Base-by-base conservation (phyloP, 179 eudicot species). In the Dionaea muscipula region DNA sequence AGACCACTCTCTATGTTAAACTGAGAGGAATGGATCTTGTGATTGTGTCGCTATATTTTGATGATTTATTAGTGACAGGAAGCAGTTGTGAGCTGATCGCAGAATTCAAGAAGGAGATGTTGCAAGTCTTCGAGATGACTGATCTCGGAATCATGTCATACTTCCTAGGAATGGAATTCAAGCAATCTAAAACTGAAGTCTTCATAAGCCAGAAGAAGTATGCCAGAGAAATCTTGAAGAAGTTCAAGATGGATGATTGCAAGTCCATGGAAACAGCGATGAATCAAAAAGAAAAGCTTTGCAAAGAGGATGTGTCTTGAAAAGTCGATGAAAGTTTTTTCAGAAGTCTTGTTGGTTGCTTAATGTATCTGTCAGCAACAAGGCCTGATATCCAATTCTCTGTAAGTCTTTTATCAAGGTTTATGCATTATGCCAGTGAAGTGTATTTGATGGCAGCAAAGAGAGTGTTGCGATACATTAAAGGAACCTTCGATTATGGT, bases 341-440 rank as follows among this genome's bases (percentile, higher is more conserved):
- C 16, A 38, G 56, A n/a, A 50, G 64, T 22, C 21, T 61, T 39
- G n/a, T 51, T 38, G 65, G 57, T n/a, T 48, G 65, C 9, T 16
- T 47, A 21, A 59, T 46, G 9, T 47, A 47, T 13, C 20, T 47
- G 22, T 16, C 64, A n/a, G 36, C 37, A 18, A 26, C 52, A 3
- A 46, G 59, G 26, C 59, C 28, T 18, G 27, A 55, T 55, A 55
- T 46, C n/a, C 7, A 18, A 4, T 58, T 43, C 13, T 48, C n/a
- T 49, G 56, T 60, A 1, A 50, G 56, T 60, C 10, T 50, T 44
- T 16, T 60, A n/a, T 49, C 64, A 15, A 49, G 49, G 37, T 60
- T 35, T 6, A 38, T 60, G 47, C 64, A 60, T 37, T 36, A 4
- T 10, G 49, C 64, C 6, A 31, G 39, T 3, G 50, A 12, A 36